Evolutionary conservation across 495 filamentous ascomycete species (phyloP), one percentile per base, ranked within the genome.

Genomic region (Trichoderma gamsii): DNA sequence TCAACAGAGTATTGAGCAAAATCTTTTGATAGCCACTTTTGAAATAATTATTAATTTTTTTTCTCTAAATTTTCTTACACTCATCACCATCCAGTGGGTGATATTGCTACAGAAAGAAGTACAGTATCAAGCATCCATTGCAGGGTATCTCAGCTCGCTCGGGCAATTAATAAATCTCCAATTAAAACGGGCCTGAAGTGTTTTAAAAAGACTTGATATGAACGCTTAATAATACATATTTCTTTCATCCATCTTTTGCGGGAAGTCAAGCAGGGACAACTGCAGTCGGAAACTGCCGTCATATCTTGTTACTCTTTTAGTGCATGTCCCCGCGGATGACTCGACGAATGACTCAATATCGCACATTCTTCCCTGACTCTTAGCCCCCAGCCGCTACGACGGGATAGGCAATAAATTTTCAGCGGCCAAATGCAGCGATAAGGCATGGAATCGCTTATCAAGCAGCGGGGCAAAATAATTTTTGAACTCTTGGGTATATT

Each of bases 1-100:
- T 91, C 16, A 87, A 88, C 76, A 86, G 90, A 73, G 87, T 97
- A 12, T 76, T 96, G 67, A 91, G 89, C 73, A 90, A 90, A 79
- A 91, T 96, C 66, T 96, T 96, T 75, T 89, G 74, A 83, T 43
- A 16, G 8, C 16, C 21, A 66, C 35, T 41, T 66, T 71, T 41
- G 46, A 32, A 52, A 67, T 59, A 25, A 66, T 11, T 63, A 5
- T 63, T 63, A 7, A 38, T 63, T 21, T 41, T 35, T 11, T 38
- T 38, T 5, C 35, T 38, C 35, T 35, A n/a, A 4, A 29, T 29
- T 29, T 29, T 29, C 29, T 38, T 38, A 7, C 5, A 38, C 35
- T 38, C 35, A 38, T 0, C 35, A 38, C 35, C 35, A 5, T 5
- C 35, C 35, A 9, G 35, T 38, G 2, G 8, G 35, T 38, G 35